These are phyloP conservation scores for Beauveria brongniartii DNA, from an alignment of 2,329 filamentous ascomycete genomes.

Conservation along the genomic window DNA sequence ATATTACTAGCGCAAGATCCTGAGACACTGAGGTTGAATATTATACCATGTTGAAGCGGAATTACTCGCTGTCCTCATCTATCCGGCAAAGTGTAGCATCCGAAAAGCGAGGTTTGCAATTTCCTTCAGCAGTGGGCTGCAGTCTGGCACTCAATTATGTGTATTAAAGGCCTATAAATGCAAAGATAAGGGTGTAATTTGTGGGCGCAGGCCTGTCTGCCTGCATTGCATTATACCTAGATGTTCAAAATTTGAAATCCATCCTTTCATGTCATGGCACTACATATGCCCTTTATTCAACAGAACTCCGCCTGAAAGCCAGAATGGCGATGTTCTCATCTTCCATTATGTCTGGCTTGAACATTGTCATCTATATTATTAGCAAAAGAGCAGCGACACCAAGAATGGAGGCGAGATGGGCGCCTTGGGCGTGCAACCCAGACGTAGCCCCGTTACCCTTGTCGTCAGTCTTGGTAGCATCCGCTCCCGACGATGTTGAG, in stretches of 20 bases:
- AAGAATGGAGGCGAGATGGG: neutral
- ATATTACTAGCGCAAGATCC: neutral
- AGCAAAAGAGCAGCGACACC: neutral
- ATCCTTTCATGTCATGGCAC: slow-evolving; percentile 3
- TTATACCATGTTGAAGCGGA: too few relatives aligned
- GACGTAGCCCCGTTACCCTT: slow-evolving; percentile 1
- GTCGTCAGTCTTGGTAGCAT: slow-evolving; percentile 4
- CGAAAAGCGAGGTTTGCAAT: neutral
- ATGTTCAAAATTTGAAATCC: neutral
- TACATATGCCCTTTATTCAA: slow-evolving; percentile 7
- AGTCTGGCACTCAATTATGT: neutral
- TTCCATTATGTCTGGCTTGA: neutral
- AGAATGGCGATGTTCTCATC: neutral
- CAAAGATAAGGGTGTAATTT: neutral
- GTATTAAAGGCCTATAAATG: slow-evolving; percentile 9
- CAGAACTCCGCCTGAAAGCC: neutral
- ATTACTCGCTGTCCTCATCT: neutral
- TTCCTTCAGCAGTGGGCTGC: neutral
- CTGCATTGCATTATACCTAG: neutral
- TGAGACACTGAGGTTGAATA: neutral
- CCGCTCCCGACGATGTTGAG: neutral
- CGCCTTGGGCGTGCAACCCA: neutral
- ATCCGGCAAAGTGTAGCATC: neutral
- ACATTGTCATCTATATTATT: neutral
- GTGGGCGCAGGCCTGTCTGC: neutral